phyloP scores from a whole-genome alignment of 768 basidiomycete species.

The Naganishia randhawae region DNA sequence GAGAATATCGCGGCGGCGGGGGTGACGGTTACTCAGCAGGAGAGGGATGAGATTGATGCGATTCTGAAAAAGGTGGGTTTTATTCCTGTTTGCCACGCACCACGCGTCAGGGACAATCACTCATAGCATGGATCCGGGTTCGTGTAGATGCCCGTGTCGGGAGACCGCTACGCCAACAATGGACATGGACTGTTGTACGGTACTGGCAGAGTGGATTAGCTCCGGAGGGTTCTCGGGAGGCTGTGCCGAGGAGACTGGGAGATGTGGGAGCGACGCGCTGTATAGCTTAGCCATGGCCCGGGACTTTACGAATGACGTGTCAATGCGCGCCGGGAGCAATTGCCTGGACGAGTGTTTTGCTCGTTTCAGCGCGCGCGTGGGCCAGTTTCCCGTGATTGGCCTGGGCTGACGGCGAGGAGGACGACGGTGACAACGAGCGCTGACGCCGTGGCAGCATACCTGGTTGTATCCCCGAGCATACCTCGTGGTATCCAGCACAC shows the following conservation, averaged over 20 bases:
- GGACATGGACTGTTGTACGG: constrained; percentile 28
- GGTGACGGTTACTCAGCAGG: constrained; percentile 53
- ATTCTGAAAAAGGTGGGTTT: constrained; percentile 37
- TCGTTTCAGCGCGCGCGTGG: neutral
- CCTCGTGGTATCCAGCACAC: too few species aligned
- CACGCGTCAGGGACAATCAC: neutral
- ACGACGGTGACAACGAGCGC: too few species aligned
- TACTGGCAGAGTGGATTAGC: constrained; percentile 19
- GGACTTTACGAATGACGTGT: too few species aligned
- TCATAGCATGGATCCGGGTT: neutral
- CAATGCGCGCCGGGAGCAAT: neutral
- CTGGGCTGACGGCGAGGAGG: neutral
- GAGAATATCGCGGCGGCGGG: constrained; percentile 56
- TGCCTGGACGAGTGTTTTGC: neutral
- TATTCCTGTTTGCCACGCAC: too few species aligned
- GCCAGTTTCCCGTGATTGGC: neutral
- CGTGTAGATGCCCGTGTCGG: constrained; percentile 3
- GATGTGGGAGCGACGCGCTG: neutral
- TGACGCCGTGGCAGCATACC: too few species aligned
- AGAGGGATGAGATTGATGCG: constrained; percentile 53
- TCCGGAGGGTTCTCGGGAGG: neutral
- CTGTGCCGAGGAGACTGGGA: neutral
- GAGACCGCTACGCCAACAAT: constrained; percentile 25
- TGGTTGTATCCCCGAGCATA: too few species aligned
- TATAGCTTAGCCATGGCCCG: too few species aligned